Conservation (phyloP, 352 stramenopile species). For the Aphanomyces invadans region DNA sequence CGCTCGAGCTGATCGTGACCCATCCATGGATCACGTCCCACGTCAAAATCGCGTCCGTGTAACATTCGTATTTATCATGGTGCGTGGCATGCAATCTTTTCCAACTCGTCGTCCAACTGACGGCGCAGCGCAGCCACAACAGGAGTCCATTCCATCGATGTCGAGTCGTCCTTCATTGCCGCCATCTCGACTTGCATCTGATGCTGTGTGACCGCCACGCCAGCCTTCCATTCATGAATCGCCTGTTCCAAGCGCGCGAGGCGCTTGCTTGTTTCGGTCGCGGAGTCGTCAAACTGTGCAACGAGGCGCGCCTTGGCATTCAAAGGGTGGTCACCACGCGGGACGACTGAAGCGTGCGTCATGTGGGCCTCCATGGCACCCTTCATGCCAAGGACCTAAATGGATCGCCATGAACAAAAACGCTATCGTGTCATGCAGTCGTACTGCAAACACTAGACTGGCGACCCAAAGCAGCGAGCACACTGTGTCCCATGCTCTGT, state of each 20-base stretch:
- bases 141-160: no score
- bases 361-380: conserved; percentile 52
- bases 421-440: background rate
- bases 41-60: background rate
- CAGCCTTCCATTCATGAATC: no score
- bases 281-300: no score
- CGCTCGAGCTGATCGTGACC: conserved; percentile 86
- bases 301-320: no score
- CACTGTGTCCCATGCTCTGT: background rate
- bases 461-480: background rate
- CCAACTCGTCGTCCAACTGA: no score
- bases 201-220: no score
- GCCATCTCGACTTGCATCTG: no score
- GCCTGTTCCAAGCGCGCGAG: no score
- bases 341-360: conserved; percentile 78
- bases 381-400: background rate
- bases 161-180: no score
- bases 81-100: conserved; percentile 39
- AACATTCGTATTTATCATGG: background rate
- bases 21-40: conserved; percentile 91
- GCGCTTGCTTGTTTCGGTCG: no score
- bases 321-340: no score
- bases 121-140: no score
- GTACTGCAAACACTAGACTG: background rate
- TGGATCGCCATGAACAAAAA: conserved; percentile 30